Conservation (phyloP, 306 rosid species). For the Ormosia semicastrata region DNA sequence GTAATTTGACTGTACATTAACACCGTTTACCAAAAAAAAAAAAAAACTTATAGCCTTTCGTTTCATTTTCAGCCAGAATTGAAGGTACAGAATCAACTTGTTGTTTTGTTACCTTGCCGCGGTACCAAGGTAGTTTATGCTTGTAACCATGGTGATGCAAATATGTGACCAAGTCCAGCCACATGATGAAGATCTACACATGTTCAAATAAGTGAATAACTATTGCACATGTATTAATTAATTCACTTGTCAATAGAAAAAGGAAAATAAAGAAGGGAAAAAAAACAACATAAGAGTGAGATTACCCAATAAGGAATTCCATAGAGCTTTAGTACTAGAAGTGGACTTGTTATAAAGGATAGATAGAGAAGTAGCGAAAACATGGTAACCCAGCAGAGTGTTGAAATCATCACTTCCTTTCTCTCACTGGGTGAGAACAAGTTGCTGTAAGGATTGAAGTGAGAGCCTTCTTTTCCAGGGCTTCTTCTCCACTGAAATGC, state of each 20-base stretch:
- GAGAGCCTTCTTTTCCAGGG: conserved; percentile 83
- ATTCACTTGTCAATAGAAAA: not conserved
- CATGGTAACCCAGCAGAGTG: conserved; percentile 58
- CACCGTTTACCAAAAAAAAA: too few species aligned
- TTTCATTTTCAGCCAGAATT: not conserved
- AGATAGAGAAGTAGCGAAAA: conserved; percentile 42
- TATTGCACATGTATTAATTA: not conserved
- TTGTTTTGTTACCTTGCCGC: conserved; percentile 55
- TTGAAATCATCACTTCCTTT: conserved; percentile 51
- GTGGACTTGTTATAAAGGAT: conserved; percentile 38
- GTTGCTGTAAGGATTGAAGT: conserved; percentile 66
- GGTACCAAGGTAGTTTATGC: conserved; percentile 80
- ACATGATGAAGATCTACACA: conserved; percentile 60
- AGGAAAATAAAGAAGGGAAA: not conserved
- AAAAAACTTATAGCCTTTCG: too few species aligned
- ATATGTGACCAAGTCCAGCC: conserved; percentile 74
- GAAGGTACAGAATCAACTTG: not conserved
- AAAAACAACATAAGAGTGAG: not conserved
- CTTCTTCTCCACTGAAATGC: conserved; percentile 68
- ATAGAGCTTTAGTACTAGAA: conserved; percentile 51
- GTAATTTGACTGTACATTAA: not conserved
- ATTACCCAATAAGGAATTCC: conserved; percentile 69
- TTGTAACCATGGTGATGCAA: conserved; percentile 80
- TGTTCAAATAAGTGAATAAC: not conserved
- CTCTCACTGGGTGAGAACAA: conserved; percentile 58